Base-by-base conservation (phyloP, 2,329 filamentous ascomycete genomes). In the Calonectria montana region DNA sequence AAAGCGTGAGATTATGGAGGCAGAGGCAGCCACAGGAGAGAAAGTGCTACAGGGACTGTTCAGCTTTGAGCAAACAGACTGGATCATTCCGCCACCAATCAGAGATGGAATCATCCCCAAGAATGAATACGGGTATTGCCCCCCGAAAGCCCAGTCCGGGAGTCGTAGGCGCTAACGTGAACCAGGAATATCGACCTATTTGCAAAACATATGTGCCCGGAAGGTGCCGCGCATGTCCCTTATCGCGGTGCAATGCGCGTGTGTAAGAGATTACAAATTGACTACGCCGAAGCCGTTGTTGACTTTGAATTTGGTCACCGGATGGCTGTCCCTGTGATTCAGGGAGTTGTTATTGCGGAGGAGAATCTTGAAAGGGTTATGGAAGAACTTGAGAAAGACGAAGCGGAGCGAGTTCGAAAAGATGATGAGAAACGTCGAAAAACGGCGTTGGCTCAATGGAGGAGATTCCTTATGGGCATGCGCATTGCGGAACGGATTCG, bases 271-370 rank as follows among this genome's bases (percentile, higher is more conserved):
- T 87, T 99, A 0, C 91, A 91, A 4, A 93, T 98, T 43, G 95
- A 98, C 80, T 97, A 92, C 77, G 97, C 97, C 0, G 97, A 98
- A 83, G 97, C 97, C 1, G 97, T 98, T 2, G 96, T 96, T 0
- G 97, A 95, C 1, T 99, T 99, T 81, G 97, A 99, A 80, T 99
- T 98, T 81, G 96, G 96, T 0, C 93, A 97, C 77, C 93, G 97
- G 72, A 96, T 97, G 88, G 97, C 97, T 6, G 95, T 98, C 1
- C 97, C 97, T 0, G 91, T 98, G 0, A 93, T 98, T 31, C 93
- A 94, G 66, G 97, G 96, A 0, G 95, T 98, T 0, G 95, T 99
- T 0, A 90, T 98, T 2, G 94, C 96, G 0, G 90, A 91, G 73
- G 96, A 97, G 82, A 89, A 98, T 75, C 90, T 94, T 72, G 91